phyloP scores from a whole-genome alignment of 371 early-diverging fungal genomes.

The Mortierella sp. region DNA sequence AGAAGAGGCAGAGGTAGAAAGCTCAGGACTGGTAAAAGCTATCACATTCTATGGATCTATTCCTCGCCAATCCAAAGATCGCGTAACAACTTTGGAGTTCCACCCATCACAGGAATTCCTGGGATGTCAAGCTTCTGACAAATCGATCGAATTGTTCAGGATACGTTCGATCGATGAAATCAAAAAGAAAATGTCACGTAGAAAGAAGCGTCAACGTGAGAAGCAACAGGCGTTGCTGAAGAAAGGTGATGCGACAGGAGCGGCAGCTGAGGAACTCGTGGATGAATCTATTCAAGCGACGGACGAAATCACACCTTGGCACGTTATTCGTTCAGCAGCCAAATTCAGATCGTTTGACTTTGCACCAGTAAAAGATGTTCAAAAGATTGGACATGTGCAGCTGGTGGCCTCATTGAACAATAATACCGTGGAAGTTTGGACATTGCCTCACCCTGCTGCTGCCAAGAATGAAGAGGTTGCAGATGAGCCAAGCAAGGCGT shows the following conservation, averaged over 20 bases:
- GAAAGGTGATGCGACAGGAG: constrained; percentile 43
- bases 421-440: constrained; percentile 81
- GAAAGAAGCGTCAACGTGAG: constrained; percentile 85
- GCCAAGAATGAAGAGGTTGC: constrained; percentile 64
- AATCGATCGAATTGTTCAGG: constrained; percentile 85
- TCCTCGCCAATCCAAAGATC: constrained; percentile 84
- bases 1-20: constrained; percentile 49
- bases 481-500: constrained; percentile 67
- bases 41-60: constrained; percentile 81
- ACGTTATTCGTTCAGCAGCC: constrained; percentile 73
- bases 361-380: constrained; percentile 65
- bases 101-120: constrained; percentile 82
- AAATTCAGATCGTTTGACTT: constrained; percentile 87
- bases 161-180: constrained; percentile 82
- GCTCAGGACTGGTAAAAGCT: constrained; percentile 62
- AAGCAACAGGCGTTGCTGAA: constrained; percentile 65
- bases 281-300: constrained; percentile 70
- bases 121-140: constrained; percentile 85
- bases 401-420: constrained; percentile 74
- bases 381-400: constrained; percentile 67
- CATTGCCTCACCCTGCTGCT: constrained; percentile 60
- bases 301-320: constrained; percentile 77
- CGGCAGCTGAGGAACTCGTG: constrained; percentile 62
- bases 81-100: constrained; percentile 76
- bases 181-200: constrained; percentile 84